Conservation (phyloP, 495 filamentous ascomycete species). For the Hyaloscypha variabilis region DNA sequence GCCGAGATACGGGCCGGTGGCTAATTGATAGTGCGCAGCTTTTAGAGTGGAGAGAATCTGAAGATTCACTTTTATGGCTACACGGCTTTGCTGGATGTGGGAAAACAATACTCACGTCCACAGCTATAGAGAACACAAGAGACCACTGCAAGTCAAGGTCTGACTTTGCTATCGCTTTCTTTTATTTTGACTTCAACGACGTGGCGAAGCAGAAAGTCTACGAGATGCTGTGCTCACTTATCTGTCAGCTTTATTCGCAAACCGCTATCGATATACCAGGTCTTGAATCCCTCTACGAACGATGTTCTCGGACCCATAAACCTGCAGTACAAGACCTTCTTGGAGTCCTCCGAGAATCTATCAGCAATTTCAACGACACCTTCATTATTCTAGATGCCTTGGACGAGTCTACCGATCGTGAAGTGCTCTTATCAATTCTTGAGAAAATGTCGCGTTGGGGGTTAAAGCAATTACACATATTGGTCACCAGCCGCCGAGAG, state of each 20-base stretch:
- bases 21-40: conserved; percentile 32
- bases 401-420: conserved; percentile 18
- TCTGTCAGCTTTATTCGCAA: conserved; percentile 11
- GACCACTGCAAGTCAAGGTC: not conserved
- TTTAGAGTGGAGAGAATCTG: conserved; percentile 28
- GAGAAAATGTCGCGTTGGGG: not conserved
- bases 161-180: conserved; percentile 23
- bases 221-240: conserved; percentile 8
- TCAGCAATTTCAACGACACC: conserved; percentile 18
- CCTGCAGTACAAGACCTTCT: conserved; percentile 17
- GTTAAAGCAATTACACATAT: not conserved
- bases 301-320: conserved; percentile 4
- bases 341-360: conserved; percentile 17
- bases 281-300: conserved; percentile 9
- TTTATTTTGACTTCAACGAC: conserved; percentile 41
- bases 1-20: conserved; percentile 35
- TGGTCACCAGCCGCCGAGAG: conserved; percentile 17
- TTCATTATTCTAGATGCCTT: conserved; percentile 25
- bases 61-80: conserved; percentile 35
- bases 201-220: conserved; percentile 27
- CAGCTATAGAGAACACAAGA: conserved; percentile 32
- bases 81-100: conserved; percentile 42
- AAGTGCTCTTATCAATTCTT: not conserved
- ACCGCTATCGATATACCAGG: not conserved
- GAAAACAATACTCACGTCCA: conserved; percentile 40